Evolutionary conservation across 1,139 yeast genomes (phyloP), one percentile per base, ranked within the genome.

Genomic region (Suhomyces maxii): DNA sequence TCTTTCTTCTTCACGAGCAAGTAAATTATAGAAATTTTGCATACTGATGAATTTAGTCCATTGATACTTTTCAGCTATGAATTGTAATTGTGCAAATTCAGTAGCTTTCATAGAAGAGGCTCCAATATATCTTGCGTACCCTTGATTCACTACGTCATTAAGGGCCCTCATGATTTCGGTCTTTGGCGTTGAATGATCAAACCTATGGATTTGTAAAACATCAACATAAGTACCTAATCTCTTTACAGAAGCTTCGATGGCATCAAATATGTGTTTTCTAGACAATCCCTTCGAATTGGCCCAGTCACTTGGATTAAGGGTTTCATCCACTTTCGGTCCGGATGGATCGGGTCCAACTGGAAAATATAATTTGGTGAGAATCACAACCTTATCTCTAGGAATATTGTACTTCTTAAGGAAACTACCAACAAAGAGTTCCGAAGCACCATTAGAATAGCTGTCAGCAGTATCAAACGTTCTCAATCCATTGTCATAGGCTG

Each of bases 1-100:
- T 34, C 79, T 64, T 57, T 82, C 87, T 45, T 82, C 86, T 56
- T 82, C 86, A 25, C 87, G 68, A 58, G 79, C 71, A 7, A 82
- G 47, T 53, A 81, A 65, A 58, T 79, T 81, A 61, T 80, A 79
- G 58, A 68, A 77, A 54, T 77, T 76, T 60, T 82, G 86, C 84
- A 82, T 80, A 42, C 80, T 71, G 49, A 81, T 68, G 53, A 82
- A 82, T 59, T 79, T 80, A 52, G 73, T 71, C 57, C 54, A 56
- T 25, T 50, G 49, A 47, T 56, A 33, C 42, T 51, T 48, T 3
- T 54, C 58, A 8, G 60, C 60, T 34, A 51, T 46, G 30, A 47
- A 50, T 39, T 57, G 60, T 47, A 57, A 51, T 37, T 53, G 53
- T n/a, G 55, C 56, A 40, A 57, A 57, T 40, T 57, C 57, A 8